phyloP scores from a whole-genome alignment of 352 stramenopile genomes.

The Globisporangium nodosum region DNA sequence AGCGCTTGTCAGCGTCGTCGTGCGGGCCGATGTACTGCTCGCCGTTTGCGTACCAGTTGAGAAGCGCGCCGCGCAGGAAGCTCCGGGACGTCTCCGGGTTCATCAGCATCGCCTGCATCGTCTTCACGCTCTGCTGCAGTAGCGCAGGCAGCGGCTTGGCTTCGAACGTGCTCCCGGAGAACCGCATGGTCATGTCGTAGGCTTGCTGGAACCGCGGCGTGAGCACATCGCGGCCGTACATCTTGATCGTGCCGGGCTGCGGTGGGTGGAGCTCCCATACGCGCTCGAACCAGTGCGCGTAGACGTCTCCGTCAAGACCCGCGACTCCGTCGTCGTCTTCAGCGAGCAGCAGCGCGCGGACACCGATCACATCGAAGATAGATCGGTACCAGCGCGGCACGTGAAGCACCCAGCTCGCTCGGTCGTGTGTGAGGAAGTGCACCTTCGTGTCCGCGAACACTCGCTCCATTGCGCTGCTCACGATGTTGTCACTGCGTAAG shows the following conservation, averaged over 20 bases:
- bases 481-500: background rate
- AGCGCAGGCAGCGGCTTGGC: slow-evolving; percentile 35
- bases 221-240: slow-evolving; percentile 53
- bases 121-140: slow-evolving; percentile 29
- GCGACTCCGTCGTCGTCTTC: background rate
- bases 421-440: slow-evolving; percentile 19
- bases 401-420: slow-evolving; percentile 51
- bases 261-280: slow-evolving; percentile 49
- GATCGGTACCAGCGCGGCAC: slow-evolving; percentile 47
- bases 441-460: slow-evolving; percentile 8
- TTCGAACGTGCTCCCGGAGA: slow-evolving; percentile 51
- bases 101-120: slow-evolving; percentile 40
- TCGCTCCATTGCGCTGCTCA: background rate
- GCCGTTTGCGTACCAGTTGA: slow-evolving; percentile 84
- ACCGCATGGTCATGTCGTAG: slow-evolving; percentile 35
- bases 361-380: slow-evolving; percentile 6
- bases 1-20: slow-evolving; percentile 55
- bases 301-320: background rate
- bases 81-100: slow-evolving; percentile 19
- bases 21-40: slow-evolving; percentile 82
- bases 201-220: slow-evolving; percentile 70
- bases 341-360: background rate
- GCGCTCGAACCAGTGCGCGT: slow-evolving; percentile 19
- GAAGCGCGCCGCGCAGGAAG: slow-evolving; percentile 40
- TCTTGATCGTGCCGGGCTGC: slow-evolving; percentile 49